Evolutionary conservation across 2,329 filamentous ascomycete species (phyloP), one percentile per base, ranked within the genome.

Genomic region (Aspergillus ochraceus): DNA sequence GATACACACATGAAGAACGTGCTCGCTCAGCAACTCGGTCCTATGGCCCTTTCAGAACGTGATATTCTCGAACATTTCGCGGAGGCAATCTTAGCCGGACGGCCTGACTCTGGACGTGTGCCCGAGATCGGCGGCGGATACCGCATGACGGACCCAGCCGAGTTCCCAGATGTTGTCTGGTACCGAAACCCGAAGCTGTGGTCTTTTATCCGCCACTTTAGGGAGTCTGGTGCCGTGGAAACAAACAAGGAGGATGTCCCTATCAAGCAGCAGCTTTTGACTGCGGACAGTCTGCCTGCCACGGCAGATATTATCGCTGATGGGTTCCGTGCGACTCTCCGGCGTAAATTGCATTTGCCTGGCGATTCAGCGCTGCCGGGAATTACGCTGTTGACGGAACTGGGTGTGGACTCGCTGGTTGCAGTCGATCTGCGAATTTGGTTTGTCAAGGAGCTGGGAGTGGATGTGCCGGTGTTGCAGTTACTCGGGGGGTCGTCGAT

Each of bases 51-150:
- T 12, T 82, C 82, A 2, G 83, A 85, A 67, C 73, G 76, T 3
- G 81, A 84, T 55, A 66, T 84, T 17, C 81, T 84, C 62, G 78
- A 82, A 62, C 77, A 82, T 71, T 81, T 85, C 60, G 74, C 83
- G 9, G 81, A 85, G 65, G 81, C 81, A 5, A 78, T 85, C 26
- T 67, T 74, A 0, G 75, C 76, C 0, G 80, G 81, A 4, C 71
- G 68, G 6, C 76, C 78, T 0, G 58, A 68, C 3, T 68, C 62
- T 2, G 50, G 49, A 2, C 36, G 29, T n/a, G 12, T 19, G 4
- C 50, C 63, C 9, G 69, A 64, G 36, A 55, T 72, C 14, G 52
- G 59, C 12, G 60, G 64, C 1, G 69, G 67, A 1, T 74, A 51
- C 29, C n/a, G 26, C 19, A 49, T 55, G 52, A 30, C 52, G 6